phyloP scores from a whole-genome alignment of 2,329 filamentous ascomycete species.

The Talaromyces sp. region DNA sequence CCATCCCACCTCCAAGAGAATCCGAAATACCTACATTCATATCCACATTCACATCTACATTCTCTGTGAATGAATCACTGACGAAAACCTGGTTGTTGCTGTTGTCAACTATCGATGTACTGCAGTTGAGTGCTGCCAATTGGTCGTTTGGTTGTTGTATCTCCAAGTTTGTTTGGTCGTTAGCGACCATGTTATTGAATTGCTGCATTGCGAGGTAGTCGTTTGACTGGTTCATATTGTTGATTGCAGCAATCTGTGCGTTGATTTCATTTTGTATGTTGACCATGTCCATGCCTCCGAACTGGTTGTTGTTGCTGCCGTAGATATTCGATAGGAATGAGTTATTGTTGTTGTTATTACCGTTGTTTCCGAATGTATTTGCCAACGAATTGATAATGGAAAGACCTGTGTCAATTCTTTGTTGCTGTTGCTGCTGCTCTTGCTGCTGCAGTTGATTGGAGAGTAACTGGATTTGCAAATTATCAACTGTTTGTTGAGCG shows the following conservation, averaged over 20 bases:
- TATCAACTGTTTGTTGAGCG: slow-evolving; percentile 1
- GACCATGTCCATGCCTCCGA: slow-evolving; percentile 1
- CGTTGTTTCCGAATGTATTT: background rate
- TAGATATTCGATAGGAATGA: background rate
- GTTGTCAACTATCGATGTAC: background rate
- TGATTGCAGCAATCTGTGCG: background rate
- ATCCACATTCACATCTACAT: slow-evolving; percentile 3
- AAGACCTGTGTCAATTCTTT: background rate
- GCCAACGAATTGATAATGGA: slow-evolving; percentile 5
- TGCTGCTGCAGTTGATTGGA: slow-evolving; percentile 5
- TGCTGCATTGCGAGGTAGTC: background rate
- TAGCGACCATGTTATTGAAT: background rate
- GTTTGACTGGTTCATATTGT: background rate
- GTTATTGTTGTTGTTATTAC: slow-evolving; percentile 5
- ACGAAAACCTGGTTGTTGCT: background rate
- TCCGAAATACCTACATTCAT: slow-evolving; percentile 1
- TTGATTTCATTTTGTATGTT: background rate
- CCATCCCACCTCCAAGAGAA: background rate
- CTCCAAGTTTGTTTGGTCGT: slow-evolving; percentile 1
- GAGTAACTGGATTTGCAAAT: slow-evolving; percentile 3
- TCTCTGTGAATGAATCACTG: background rate
- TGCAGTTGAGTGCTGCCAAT: slow-evolving; percentile 1
- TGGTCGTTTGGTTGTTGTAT: slow-evolving; percentile 7
- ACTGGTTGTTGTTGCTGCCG: slow-evolving; percentile 5
- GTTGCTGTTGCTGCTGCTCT: background rate